These are phyloP conservation scores for Aspergillus unguis DNA, from an alignment of 2,329 filamentous ascomycete species.

Conservation along the genomic window DNA sequence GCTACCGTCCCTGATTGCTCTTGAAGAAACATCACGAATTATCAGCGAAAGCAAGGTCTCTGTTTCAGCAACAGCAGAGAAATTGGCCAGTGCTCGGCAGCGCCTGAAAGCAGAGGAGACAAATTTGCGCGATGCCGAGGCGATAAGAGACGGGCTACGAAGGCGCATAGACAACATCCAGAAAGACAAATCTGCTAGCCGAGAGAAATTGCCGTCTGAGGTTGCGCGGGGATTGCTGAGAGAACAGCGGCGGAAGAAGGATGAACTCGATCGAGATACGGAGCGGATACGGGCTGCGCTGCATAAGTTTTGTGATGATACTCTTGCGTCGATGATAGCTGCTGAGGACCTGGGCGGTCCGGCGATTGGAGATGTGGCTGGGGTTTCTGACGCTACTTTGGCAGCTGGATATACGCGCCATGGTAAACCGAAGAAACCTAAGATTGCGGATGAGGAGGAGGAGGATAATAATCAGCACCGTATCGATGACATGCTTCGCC, in stretches of 20 bases:
- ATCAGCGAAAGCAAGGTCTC: slow-evolving; percentile 63
- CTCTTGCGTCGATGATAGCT: slow-evolving; percentile 71
- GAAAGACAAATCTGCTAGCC: slow-evolving; percentile 55
- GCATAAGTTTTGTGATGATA: slow-evolving; percentile 66
- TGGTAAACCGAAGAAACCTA: slow-evolving; percentile 45
- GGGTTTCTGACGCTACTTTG: slow-evolving; percentile 56
- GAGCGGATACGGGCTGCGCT: slow-evolving; percentile 61
- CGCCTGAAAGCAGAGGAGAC: slow-evolving; percentile 46
- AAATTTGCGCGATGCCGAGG: slow-evolving; percentile 47
- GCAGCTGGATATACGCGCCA: slow-evolving; percentile 53
- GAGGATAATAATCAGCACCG: slow-evolving; percentile 43
- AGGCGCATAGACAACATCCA: slow-evolving; percentile 60
- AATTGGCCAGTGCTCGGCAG: slow-evolving; percentile 38
- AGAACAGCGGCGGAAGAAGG: slow-evolving; percentile 59
- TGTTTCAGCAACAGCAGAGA: slow-evolving; percentile 45
- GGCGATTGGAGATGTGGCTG: slow-evolving; percentile 70
- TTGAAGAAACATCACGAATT: slow-evolving; percentile 64
- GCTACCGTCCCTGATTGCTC: slow-evolving; percentile 67
- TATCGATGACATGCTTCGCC: slow-evolving; percentile 52
- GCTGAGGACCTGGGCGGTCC: slow-evolving; percentile 81
- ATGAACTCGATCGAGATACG: slow-evolving; percentile 60
- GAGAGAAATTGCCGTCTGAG: slow-evolving; percentile 59
- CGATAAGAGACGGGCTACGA: slow-evolving; percentile 49
- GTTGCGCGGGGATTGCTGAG: slow-evolving; percentile 61
- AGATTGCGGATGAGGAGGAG: slow-evolving; percentile 27